phyloP scores from a whole-genome alignment of 2,329 filamentous ascomycete genomes.

The Chaetomium sp. region DNA sequence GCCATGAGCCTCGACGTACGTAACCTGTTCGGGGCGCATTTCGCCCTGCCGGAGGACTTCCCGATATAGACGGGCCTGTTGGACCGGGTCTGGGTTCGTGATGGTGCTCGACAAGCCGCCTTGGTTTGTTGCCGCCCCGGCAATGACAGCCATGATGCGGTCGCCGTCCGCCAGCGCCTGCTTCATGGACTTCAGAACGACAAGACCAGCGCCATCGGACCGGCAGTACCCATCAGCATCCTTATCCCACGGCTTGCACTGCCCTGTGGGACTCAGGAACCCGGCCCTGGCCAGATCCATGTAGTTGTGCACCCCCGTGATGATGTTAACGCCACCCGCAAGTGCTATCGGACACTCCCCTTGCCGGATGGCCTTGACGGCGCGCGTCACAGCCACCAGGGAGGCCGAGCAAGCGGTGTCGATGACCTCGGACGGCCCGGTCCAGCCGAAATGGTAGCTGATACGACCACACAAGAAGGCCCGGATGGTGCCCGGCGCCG shows the following conservation, averaged over 20 bases:
- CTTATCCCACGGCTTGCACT: slow-evolving; percentile 38
- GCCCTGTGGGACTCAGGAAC: slow-evolving; percentile 41
- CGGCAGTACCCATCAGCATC: slow-evolving; percentile 38
- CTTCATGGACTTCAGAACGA: slow-evolving; percentile 34
- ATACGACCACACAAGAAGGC: slow-evolving; percentile 35
- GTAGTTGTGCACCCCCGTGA: slow-evolving; percentile 31
- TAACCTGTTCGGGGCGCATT: slow-evolving; percentile 16
- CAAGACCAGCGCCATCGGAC: slow-evolving; percentile 23
- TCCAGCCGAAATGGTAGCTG: slow-evolving; percentile 43
- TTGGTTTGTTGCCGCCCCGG: slow-evolving; percentile 37
- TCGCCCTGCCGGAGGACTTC: slow-evolving; percentile 14
- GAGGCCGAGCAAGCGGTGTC: slow-evolving; percentile 46
- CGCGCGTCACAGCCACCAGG: slow-evolving; percentile 41
- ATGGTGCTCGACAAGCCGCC: slow-evolving; percentile 39
- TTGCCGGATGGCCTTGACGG: slow-evolving; percentile 35
- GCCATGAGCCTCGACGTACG: slow-evolving; percentile 40
- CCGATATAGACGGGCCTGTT: slow-evolving; percentile 18
- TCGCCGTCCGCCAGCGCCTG: neutral
- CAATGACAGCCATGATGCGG: slow-evolving; percentile 24
- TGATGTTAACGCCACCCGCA: slow-evolving; percentile 43
- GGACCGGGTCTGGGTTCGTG: slow-evolving; percentile 35
- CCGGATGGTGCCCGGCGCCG: slow-evolving; percentile 12
- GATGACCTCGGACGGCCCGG: slow-evolving; percentile 40
- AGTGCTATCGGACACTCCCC: slow-evolving; percentile 39
- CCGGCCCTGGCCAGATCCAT: slow-evolving; percentile 39